Percentiles rank a stretch among this genome's conserved stretches.
Evolutionary conservation across 768 basidiomycete genomes (phyloP).

Genomic region (Crassisporium funariophilum): DNA sequence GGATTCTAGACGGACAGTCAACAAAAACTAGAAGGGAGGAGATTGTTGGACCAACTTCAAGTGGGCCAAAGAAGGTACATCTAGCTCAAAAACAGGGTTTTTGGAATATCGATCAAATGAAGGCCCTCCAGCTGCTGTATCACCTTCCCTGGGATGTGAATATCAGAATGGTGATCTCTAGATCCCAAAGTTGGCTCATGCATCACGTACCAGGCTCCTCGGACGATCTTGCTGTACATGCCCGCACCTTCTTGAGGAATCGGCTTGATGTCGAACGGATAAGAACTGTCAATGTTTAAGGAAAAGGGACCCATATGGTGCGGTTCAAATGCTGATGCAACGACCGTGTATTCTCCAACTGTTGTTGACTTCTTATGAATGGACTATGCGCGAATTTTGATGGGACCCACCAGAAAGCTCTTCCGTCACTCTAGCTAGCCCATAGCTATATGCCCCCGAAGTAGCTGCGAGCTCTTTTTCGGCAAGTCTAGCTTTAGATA

Average conservation of each 20-base stretch:
- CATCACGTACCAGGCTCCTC: slow-evolving; percentile 70
- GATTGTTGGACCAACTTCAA: slow-evolving; percentile 49
- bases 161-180: not conserved
- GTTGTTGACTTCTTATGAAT: slow-evolving; percentile 2
- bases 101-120: slow-evolving; percentile 60
- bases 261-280: slow-evolving; percentile 58
- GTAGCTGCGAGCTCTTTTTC: slow-evolving; percentile 71
- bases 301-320: slow-evolving; percentile 65
- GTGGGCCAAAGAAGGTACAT: slow-evolving; percentile 51
- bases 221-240: slow-evolving; percentile 72
- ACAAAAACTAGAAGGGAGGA: not conserved
- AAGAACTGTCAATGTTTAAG: slow-evolving; percentile 63
- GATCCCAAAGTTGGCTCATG: not conserved
- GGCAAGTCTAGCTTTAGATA: slow-evolving; percentile 41
- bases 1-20: slow-evolving; percentile 48
- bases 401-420: slow-evolving; percentile 52
- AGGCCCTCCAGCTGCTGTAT: slow-evolving; percentile 70
- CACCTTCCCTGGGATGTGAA: slow-evolving; percentile 46
- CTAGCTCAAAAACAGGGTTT: slow-evolving; percentile 73
- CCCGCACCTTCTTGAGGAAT: slow-evolving; percentile 90
- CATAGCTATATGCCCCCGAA: slow-evolving; percentile 83
- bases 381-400: not conserved
- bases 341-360: slow-evolving; percentile 82
- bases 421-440: slow-evolving; percentile 58
- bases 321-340: slow-evolving; percentile 87